Base-by-base conservation (phyloP, 441 rosid species). In the Populus trichocarpa region DNA sequence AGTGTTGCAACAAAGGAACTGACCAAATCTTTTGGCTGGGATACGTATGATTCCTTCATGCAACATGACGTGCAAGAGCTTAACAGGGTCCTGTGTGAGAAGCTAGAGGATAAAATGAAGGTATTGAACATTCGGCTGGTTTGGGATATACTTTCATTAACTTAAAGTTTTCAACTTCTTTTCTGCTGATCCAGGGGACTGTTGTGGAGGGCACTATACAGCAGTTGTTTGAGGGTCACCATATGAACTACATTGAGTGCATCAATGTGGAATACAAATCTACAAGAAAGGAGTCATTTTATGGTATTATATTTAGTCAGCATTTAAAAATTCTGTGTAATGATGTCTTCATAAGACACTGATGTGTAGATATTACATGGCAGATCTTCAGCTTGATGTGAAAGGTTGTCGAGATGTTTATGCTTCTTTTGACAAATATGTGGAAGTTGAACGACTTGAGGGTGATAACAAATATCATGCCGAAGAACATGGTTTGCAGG, bases 371-470 rank as follows among this genome's bases (percentile, higher is more conserved):
- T 74, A 57, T 75, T 75, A 78, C 38, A 42, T 85, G 82, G 77
- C 88, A 95, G 99, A 95, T 80, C 97, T 95, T 69, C 99, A 95
- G 84, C 99, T 95, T 85, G 99, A 95, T 86, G 99, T 95, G 70
- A 95, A 95, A 86, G 99, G 99, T 75, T 95, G 98, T 80, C 91
- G 90, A 64, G 98, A 96, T 85, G 96, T 96, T 76, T 96, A 96
- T 85, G 97, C 93, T 72, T 96, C 99, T 53, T 96, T 96, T 85
- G 97, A 96, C 82, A 91, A 94, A 82, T 96, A 96, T 87, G 98
- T 96, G 23, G 99, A 96, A 87, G 98, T 96, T 79, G 99, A 96
- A 84, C 89, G 96, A 70, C 96, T 96, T 28, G 99, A 96, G 87
- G 99, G 98, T 73, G 98, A 96, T 83, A 94, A 96, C 84, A 96